Evolutionary conservation across 176 grass and related monocot species (phyloP), one percentile per base, ranked within the genome.

Genomic region (Microstegium vimineum): DNA sequence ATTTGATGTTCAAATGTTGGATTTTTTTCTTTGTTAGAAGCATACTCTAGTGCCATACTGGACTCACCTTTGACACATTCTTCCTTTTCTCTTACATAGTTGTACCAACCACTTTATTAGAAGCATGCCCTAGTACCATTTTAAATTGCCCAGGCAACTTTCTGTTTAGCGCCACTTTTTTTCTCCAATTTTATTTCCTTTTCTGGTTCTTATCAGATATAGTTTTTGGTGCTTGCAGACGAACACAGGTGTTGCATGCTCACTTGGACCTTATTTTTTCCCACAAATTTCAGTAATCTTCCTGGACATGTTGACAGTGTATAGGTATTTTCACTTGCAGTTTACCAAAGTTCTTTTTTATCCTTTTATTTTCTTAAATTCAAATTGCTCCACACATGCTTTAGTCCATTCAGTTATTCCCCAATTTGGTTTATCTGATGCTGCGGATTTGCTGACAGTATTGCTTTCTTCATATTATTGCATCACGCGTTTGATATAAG

Each of bases 241-340:
- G 78, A 99, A 99, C 78, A 99, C 97, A 36, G 90, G 97, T 79
- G 97, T 83, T 82, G 89, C 97, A 28, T 90, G 65, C 73, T 91
- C 97, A 8, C 97, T 99, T 75, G 97, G 97, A 77, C 87, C 93
- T 68, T 87, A 89, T 79, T 96, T 99, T 75, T 96, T 96, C 63
- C 88, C 97, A 31, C 97, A 99, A 89, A 95, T 99, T 64, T 90
- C 97, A 32, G 69, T 99, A 32, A 94, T 99, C 78, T 99, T 99
- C 74, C 67, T 99, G 65, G 97, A 99, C 89, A 99, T 99, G 97
- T 77, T 99, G 57, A 99, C 97, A 36, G 97, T 99, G n/a, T 96
- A 99, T 84, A 95, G 97, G 97, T 81, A 71, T 70, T 69, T 71
- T 35, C n/a, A 80, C 62, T 51, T 70, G 36, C 35, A 40, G 37